These are phyloP conservation scores for Daldinia vernicosa DNA, from an alignment of 495 filamentous ascomycete species.

Conservation along the genomic window DNA sequence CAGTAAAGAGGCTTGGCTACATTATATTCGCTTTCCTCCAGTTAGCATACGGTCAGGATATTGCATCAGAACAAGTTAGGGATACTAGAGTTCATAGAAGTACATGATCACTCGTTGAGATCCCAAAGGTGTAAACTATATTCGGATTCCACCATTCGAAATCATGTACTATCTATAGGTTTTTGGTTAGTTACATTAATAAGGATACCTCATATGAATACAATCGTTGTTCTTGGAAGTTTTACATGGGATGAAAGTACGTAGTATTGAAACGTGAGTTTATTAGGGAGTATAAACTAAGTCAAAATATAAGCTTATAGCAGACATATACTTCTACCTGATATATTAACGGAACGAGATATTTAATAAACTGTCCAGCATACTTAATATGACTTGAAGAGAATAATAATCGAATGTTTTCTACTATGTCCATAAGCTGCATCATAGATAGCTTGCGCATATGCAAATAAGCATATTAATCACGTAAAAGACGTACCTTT, in stretches of 20 bases:
- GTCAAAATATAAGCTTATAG: too few relatives aligned
- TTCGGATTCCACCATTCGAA: conserved; percentile 18
- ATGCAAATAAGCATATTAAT: too few relatives aligned
- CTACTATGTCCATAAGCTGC: too few relatives aligned
- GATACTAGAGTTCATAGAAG: conserved; percentile 36
- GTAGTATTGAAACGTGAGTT: too few relatives aligned
- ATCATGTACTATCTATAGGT: conserved; percentile 6
- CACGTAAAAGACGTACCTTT: too few relatives aligned
- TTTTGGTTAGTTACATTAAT: conserved; percentile 30
- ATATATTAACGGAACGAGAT: too few relatives aligned
- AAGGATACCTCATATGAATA: conserved; percentile 8
- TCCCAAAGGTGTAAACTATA: conserved; percentile 15
- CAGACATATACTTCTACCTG: too few relatives aligned
- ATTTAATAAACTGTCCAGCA: too few relatives aligned
- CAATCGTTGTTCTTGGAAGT: background rate
- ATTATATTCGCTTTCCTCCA: conserved; percentile 6
- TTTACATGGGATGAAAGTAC: background rate
- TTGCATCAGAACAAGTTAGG: conserved; percentile 16
- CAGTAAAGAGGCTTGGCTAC: conserved; percentile 6
- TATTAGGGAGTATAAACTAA: too few relatives aligned
- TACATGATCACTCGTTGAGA: conserved; percentile 34
- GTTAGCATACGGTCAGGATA: conserved; percentile 32
- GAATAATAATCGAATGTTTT: too few relatives aligned
- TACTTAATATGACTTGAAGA: too few relatives aligned
- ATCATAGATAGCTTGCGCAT: too few relatives aligned